Evolutionary conservation across 768 basidiomycete species (phyloP).

Genomic region (Lentinula boryana): DNA sequence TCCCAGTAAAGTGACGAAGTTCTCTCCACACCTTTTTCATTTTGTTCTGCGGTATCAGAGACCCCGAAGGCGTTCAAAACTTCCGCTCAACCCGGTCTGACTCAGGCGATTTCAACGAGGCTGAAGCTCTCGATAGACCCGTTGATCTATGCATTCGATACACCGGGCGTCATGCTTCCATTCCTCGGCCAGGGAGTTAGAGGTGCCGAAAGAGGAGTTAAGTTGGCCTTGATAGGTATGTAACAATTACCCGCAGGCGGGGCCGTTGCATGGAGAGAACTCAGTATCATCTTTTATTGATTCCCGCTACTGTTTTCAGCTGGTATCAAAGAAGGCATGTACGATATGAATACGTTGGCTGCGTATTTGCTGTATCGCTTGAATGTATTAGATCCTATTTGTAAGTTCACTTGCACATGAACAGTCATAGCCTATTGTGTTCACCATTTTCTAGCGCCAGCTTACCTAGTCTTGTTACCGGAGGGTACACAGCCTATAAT

Average conservation of each 20-base stretch:
- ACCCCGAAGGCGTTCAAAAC: constrained; percentile 88
- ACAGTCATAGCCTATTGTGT: too few relatives aligned
- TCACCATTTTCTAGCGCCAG: constrained; percentile 42
- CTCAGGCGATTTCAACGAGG: constrained; percentile 82
- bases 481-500: constrained; percentile 47
- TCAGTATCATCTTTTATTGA: not conserved
- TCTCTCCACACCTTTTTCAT: not conserved
- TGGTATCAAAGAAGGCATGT: constrained; percentile 91
- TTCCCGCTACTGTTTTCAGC: constrained; percentile 35
- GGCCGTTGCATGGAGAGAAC: not conserved
- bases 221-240: constrained; percentile 89
- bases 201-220: constrained; percentile 89
- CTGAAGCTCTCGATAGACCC: constrained; percentile 80
- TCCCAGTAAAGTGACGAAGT: constrained; percentile 3
- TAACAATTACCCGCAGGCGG: constrained; percentile 17
- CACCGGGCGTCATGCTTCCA: constrained; percentile 95
- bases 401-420: constrained; percentile 34
- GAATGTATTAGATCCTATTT: constrained; percentile 66
- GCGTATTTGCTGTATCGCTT: constrained; percentile 84
- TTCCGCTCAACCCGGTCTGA: constrained; percentile 86
- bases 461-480: constrained; percentile 61
- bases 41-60: constrained; percentile 27
- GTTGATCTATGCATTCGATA: constrained; percentile 88
- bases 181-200: constrained; percentile 82
- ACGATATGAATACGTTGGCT: constrained; percentile 79